Evolutionary conservation across 805 yeast species (phyloP), one percentile per base, ranked within the genome.

Genomic region (Dipodascus albidus): DNA sequence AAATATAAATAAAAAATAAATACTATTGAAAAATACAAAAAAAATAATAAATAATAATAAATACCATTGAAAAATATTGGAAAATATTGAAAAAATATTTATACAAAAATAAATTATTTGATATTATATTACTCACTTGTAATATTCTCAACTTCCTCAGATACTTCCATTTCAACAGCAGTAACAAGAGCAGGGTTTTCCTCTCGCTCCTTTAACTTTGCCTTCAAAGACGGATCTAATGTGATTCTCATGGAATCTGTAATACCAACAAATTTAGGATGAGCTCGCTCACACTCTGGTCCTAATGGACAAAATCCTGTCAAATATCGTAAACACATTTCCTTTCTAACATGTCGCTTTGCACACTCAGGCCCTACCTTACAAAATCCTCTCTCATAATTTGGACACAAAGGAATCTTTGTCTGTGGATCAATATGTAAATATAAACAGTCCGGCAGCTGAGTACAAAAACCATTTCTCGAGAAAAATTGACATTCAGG

Each of bases 291-390:
- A 67, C 95, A 87, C 35, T 78, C 80, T 1, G 81, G 79, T 0
- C 98, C 98, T 62, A 81, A 76, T 1, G 96, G 97, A 70, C 98
- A 91, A 64, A 91, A 91, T 1, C 99, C 99, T 0, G 90, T 81
- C 52, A 93, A 65, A 67, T 80, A 93, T 52, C 82, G 71, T 17
- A 85, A 90, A 69, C 99, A 93, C 54, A 86, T 64, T 4, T 78
- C 76, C 60, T 82, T 82, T 55, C 89, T 74, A 4, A 87, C 77
- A 64, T 93, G 99, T 60, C 96, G 77, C 59, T 81, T 82, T 11
- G 79, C 75, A 68, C 99, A 93, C 22, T 75, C 74, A 8, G 96
- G 95, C 0, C 99, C 99, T 60, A 83, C 85, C 9, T 87, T 85
- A 70, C 99, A 93, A 65, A 88, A 93, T 0, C 99, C 99, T 60